These are phyloP conservation scores for Pichia sporocuriosa DNA, from an alignment of 805 yeast genomes.

Conservation along the genomic window DNA sequence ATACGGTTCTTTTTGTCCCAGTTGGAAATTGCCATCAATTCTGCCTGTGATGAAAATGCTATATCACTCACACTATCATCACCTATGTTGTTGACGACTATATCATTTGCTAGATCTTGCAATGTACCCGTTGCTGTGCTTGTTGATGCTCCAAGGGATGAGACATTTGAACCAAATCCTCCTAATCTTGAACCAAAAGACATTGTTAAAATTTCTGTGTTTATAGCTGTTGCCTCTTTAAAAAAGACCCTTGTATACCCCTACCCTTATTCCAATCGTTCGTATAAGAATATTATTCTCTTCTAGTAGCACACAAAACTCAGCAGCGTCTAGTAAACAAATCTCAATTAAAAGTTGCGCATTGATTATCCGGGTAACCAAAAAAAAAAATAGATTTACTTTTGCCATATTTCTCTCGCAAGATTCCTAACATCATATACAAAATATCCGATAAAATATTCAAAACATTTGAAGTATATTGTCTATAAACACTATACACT, in stretches of 20 bases:
- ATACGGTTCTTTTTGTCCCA: conserved; percentile 96
- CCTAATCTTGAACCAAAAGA: conserved; percentile 28
- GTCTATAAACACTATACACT: background rate
- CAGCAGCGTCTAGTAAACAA: too few relatives aligned
- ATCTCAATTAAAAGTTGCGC: too few relatives aligned
- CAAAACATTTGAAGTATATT: background rate
- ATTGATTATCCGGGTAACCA: too few relatives aligned
- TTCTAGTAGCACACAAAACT: too few relatives aligned
- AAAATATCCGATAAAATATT: too few relatives aligned
- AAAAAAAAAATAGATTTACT: too few relatives aligned
- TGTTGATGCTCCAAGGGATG: conserved; percentile 11
- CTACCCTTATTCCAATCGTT: too few relatives aligned
- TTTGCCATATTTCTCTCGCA: too few relatives aligned
- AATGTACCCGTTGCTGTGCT: conserved; percentile 40
- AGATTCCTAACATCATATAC: too few relatives aligned
- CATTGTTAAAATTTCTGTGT: conserved; percentile 17
- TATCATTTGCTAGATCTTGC: conserved; percentile 63
- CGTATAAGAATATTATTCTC: too few relatives aligned
- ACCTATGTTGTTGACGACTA: conserved; percentile 71
- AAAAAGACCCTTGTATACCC: too few relatives aligned
- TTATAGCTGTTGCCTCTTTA: background rate
- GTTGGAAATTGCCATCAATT: conserved; percentile 70
- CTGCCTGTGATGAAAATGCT: conserved; percentile 81
- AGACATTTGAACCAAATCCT: conserved; percentile 16
- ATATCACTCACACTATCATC: conserved; percentile 84